Percentiles rank a stretch among this genome's conserved stretches.
phyloP scores from a whole-genome alignment of 768 basidiomycete species.

The Clathrus columnatus region DNA sequence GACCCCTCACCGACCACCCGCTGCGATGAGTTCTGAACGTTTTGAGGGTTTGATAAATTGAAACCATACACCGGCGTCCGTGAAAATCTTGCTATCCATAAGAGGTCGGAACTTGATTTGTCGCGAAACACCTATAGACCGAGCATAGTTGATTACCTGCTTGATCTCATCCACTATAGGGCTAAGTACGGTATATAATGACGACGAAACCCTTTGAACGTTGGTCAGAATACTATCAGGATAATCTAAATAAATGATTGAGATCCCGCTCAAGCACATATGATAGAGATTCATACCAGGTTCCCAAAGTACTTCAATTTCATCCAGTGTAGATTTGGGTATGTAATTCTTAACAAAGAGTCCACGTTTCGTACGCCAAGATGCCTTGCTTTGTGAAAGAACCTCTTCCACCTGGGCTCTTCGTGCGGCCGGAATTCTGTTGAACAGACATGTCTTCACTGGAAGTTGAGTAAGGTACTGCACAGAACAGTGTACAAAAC shows the following conservation, averaged over 20 bases:
- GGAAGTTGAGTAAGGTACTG: too few relatives aligned
- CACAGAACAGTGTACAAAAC: slow-evolving; percentile 6
- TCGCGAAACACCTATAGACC: slow-evolving; percentile 52
- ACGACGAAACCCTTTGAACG: slow-evolving; percentile 53
- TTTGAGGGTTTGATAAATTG: slow-evolving; percentile 65
- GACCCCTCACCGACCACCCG: slow-evolving; percentile 61
- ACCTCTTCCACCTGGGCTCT: slow-evolving; percentile 54
- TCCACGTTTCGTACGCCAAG: slow-evolving; percentile 59
- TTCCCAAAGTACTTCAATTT: slow-evolving; percentile 63
- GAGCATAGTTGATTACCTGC: slow-evolving; percentile 49
- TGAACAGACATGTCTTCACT: slow-evolving; percentile 60
- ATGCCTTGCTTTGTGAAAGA: slow-evolving; percentile 55
- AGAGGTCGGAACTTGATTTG: slow-evolving; percentile 62
- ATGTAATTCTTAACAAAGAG: slow-evolving; percentile 63
- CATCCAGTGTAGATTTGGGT: slow-evolving; percentile 57
- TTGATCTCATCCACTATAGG: slow-evolving; percentile 54
- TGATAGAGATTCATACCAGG: slow-evolving; percentile 30
- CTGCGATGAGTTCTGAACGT: slow-evolving; percentile 61
- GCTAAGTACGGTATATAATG: slow-evolving; percentile 38
- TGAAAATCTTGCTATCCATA: slow-evolving; percentile 66
- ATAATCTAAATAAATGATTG: slow-evolving; percentile 31
- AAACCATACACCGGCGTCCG: slow-evolving; percentile 57
- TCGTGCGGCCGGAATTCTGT: slow-evolving; percentile 49
- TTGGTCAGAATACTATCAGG: slow-evolving; percentile 46
- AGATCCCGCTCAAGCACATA: not conserved